phyloP scores from a whole-genome alignment of 2,329 filamentous ascomycete genomes.

The Scedosporium boydii region DNA sequence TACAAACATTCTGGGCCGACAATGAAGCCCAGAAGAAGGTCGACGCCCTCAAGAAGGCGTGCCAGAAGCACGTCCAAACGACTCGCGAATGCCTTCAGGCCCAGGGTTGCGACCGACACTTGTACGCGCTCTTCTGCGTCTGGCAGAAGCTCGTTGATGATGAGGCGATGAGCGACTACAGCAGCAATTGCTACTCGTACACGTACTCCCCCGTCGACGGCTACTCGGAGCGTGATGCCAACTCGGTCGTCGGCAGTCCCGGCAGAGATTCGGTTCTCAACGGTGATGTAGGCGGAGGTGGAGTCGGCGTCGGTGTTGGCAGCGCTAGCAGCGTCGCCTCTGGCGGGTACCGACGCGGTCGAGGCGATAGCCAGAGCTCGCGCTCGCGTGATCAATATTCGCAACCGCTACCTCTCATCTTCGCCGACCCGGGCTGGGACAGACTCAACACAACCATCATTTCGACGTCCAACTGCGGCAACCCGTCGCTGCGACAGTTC shows the following conservation, averaged over 20 bases:
- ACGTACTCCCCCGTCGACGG: conserved; percentile 46
- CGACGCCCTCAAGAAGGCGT: conserved; percentile 73
- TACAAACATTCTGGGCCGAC: conserved; percentile 91
- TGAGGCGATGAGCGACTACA: conserved; percentile 44
- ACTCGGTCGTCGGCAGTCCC: conserved; percentile 29
- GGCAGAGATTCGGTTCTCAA: conserved; percentile 36
- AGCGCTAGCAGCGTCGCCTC: conserved; percentile 17
- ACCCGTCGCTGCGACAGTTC: conserved; percentile 88
- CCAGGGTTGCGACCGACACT: conserved; percentile 81
- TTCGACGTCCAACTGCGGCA: conserved; percentile 97
- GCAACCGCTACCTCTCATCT: conserved; percentile 62
- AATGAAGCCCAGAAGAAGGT: conserved; percentile 76
- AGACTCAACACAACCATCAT: conserved; percentile 90
- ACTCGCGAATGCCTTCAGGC: conserved; percentile 84
- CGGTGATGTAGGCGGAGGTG: background rate
- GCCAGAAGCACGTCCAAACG: conserved; percentile 67
- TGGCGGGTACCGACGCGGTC: conserved; percentile 1
- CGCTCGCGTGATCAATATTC: conserved; percentile 38
- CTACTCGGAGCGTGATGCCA: conserved; percentile 34
- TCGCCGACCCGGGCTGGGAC: conserved; percentile 86
- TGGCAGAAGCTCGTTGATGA: conserved; percentile 88
- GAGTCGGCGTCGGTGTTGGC: background rate
- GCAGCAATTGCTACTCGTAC: conserved; percentile 55
- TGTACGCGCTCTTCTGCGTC: conserved; percentile 88
- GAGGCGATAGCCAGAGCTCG: conserved; percentile 11